Percentiles rank a stretch among this genome's conserved stretches.
Conservation (phyloP, 106 monocot genomes). For the Dendrobium catenatum region DNA sequence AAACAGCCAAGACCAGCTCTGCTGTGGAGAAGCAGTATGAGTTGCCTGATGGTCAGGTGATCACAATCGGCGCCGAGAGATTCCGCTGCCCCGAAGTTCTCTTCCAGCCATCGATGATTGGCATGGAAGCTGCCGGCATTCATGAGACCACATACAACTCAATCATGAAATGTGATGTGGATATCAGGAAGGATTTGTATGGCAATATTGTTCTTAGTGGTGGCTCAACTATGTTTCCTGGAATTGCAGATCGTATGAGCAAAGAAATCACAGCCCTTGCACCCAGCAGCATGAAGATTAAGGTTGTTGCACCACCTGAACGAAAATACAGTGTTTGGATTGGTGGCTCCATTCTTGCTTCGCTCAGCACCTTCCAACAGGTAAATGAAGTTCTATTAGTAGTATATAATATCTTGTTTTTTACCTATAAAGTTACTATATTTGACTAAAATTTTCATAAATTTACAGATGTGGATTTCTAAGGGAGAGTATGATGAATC, state of each 20-base stretch:
- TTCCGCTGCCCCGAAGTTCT: constrained; percentile 31
- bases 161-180: too few relatives aligned
- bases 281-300: too few relatives aligned
- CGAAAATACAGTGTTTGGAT: too few relatives aligned
- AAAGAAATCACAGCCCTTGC: too few relatives aligned
- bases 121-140: too few relatives aligned
- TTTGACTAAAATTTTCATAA: neutral
- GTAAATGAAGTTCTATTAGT: neutral
- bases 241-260: too few relatives aligned
- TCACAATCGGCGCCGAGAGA: constrained; percentile 26
- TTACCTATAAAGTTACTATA: neutral
- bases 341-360: constrained; percentile 12
- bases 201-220: too few relatives aligned
- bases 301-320: too few relatives aligned
- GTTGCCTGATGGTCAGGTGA: constrained; percentile 26
- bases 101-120: constrained; percentile 31
- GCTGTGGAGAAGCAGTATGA: constrained; percentile 25
- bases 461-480: constrained; percentile 25
- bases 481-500: constrained; percentile 27
- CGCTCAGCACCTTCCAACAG: constrained; percentile 19
- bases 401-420: neutral
- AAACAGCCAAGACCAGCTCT: constrained; percentile 29
- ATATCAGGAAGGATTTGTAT: too few relatives aligned
- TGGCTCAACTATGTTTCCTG: too few relatives aligned
- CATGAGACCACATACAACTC: too few relatives aligned